Conservation (phyloP, 1,284 basidiomycete genomes). For the Pterulicium gracile region DNA sequence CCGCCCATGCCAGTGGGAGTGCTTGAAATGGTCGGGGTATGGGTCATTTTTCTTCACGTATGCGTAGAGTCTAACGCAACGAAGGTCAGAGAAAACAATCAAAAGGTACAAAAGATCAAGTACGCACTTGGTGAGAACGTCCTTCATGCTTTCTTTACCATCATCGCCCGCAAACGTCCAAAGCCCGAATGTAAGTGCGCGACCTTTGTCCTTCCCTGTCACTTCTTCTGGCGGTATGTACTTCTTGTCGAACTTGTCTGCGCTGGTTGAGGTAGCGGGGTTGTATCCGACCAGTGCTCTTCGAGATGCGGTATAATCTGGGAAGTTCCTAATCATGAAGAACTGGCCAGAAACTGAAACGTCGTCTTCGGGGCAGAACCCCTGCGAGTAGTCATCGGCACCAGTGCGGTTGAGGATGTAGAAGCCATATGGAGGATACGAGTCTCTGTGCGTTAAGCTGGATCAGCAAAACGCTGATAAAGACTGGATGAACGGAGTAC, state of each 20-base stretch:
- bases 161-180: slow-evolving; percentile 73
- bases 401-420: slow-evolving; percentile 83
- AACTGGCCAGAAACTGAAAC: slow-evolving; percentile 54
- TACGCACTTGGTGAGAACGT: slow-evolving; percentile 28
- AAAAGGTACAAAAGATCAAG: no score
- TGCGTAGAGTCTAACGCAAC: slow-evolving; percentile 51
- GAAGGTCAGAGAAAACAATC: no score
- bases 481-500: slow-evolving; percentile 27
- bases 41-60: slow-evolving; percentile 51
- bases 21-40: slow-evolving; percentile 56
- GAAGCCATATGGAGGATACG: slow-evolving; percentile 76
- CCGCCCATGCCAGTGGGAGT: slow-evolving; percentile 45
- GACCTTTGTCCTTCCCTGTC: slow-evolving; percentile 41
- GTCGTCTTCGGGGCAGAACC: slow-evolving; percentile 72
- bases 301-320: slow-evolving; percentile 51
- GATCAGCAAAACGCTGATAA: slow-evolving; percentile 5
- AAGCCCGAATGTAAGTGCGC: slow-evolving; percentile 53
- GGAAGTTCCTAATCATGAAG: slow-evolving; percentile 68
- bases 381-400: slow-evolving; percentile 74
- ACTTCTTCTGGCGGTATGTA: slow-evolving; percentile 31
- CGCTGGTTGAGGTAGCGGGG: slow-evolving; percentile 20
- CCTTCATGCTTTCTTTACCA: slow-evolving; percentile 58
- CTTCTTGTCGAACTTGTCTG: slow-evolving; percentile 34
- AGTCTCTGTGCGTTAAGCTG: slow-evolving; percentile 26
- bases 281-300: slow-evolving; percentile 24